A percentile compares a stretch with the other conserved stretches of the same genome.
These are phyloP conservation scores for Scutellaria barbata DNA, from an alignment of 257 asterid genomes.

Conservation along the genomic window DNA sequence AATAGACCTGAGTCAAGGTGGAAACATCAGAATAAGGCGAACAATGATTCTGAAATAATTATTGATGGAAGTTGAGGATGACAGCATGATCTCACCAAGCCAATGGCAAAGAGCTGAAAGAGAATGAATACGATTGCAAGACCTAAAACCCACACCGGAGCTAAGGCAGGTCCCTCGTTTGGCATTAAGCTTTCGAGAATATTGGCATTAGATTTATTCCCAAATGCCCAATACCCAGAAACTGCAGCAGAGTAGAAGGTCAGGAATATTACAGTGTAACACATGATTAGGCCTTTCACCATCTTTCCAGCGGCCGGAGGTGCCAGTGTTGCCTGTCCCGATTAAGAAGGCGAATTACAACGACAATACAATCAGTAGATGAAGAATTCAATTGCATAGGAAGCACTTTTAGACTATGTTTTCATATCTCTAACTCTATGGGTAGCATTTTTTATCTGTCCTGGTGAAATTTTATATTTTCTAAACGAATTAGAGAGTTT, in stretches of 20 bases:
- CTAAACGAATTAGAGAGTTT: neutral
- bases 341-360: constrained; percentile 36
- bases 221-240: constrained; percentile 93
- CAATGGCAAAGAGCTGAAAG: constrained; percentile 87
- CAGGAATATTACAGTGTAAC: constrained; percentile 80
- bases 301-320: constrained; percentile 96
- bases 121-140: constrained; percentile 66
- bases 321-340: constrained; percentile 88
- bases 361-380: neutral
- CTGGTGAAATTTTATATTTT: neutral
- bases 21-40: neutral
- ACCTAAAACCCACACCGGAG: constrained; percentile 77
- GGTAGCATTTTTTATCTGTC: too few relatives aligned
- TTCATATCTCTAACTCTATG: too few relatives aligned
- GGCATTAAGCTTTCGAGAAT: constrained; percentile 82
- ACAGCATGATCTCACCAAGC: constrained; percentile 58
- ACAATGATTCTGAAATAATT: neutral
- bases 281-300: constrained; percentile 89
- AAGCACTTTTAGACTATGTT: neutral
- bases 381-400: neutral
- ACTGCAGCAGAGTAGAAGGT: constrained; percentile 92
- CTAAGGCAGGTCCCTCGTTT: constrained; percentile 72
- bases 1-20: constrained; percentile 56
- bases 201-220: constrained; percentile 78
- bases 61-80: neutral